Conservation (phyloP, 257 asterid genomes). For the Dorcoceras hygrometricum region DNA sequence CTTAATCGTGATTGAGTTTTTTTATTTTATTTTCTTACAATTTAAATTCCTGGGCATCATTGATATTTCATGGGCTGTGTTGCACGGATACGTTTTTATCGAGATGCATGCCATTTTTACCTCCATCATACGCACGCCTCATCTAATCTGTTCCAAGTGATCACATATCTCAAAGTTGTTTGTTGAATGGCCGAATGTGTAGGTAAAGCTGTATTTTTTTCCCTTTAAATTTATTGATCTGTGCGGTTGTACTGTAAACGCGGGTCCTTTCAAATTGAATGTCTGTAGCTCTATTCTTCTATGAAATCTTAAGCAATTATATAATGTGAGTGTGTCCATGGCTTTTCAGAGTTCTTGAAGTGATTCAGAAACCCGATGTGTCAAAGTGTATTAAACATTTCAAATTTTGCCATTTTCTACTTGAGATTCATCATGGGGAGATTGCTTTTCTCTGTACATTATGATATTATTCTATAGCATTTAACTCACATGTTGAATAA, state of each 20-base stretch:
- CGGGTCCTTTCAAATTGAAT: background rate
- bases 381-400: background rate
- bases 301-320: background rate
- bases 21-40: background rate
- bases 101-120: slow-evolving; percentile 22
- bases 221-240: background rate
- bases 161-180: background rate
- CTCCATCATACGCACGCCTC: background rate
- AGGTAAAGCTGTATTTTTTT: background rate
- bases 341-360: background rate
- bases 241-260: background rate
- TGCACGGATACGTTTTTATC: slow-evolving; percentile 16
- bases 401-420: background rate
- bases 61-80: slow-evolving; percentile 3
- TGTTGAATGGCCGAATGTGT: background rate
- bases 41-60: background rate
- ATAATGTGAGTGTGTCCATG: background rate
- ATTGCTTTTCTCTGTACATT: background rate
- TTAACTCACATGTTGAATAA: background rate
- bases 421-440: background rate
- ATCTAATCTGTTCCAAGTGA: background rate
- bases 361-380: background rate
- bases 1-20: background rate
- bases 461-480: background rate
- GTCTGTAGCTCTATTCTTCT: background rate